Percentiles rank a stretch among this genome's conserved stretches.
phyloP scores from a whole-genome alignment of 2,329 filamentous ascomycete genomes.

The Colletotrichum neosansevieriae region DNA sequence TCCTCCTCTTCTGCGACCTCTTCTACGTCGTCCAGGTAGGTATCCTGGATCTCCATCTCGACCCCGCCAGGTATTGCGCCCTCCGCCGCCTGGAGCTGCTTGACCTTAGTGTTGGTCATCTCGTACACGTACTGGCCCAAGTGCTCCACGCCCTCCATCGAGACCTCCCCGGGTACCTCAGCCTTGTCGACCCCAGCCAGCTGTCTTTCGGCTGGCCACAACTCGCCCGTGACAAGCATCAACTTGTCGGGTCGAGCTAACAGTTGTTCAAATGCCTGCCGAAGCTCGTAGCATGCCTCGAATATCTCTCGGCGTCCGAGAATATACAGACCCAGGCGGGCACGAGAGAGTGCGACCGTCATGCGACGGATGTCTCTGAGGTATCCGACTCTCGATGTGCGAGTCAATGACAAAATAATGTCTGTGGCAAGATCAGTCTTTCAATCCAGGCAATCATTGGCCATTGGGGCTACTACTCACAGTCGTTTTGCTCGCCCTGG shows the following conservation, averaged over 20 bases:
- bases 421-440: slow-evolving; percentile 65
- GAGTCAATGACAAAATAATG: slow-evolving; percentile 91
- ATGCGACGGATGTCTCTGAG: slow-evolving; percentile 92
- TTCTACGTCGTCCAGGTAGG: slow-evolving; percentile 45
- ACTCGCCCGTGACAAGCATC: slow-evolving; percentile 83
- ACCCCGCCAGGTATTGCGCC: slow-evolving; percentile 42
- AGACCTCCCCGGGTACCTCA: slow-evolving; percentile 68
- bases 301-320: slow-evolving; percentile 91
- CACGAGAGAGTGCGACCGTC: slow-evolving; percentile 93
- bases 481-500: slow-evolving; percentile 99
- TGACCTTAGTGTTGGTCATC: slow-evolving; percentile 80
- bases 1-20: slow-evolving; percentile 41
- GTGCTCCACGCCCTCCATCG: slow-evolving; percentile 94
- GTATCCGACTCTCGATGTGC: slow-evolving; percentile 91
- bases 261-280: slow-evolving; percentile 85
- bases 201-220: slow-evolving; percentile 78
- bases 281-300: slow-evolving; percentile 87
- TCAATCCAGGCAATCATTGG: not conserved
- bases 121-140: slow-evolving; percentile 96
- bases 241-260: slow-evolving; percentile 85
- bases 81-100: slow-evolving; percentile 60
- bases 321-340: slow-evolving; percentile 90
- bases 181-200: slow-evolving; percentile 59
- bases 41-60: slow-evolving; percentile 44
- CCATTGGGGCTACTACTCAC: slow-evolving; percentile 65